These are phyloP conservation scores for Curvularia eragrostidis DNA, from an alignment of 2,329 filamentous ascomycete species.

Conservation along the genomic window DNA sequence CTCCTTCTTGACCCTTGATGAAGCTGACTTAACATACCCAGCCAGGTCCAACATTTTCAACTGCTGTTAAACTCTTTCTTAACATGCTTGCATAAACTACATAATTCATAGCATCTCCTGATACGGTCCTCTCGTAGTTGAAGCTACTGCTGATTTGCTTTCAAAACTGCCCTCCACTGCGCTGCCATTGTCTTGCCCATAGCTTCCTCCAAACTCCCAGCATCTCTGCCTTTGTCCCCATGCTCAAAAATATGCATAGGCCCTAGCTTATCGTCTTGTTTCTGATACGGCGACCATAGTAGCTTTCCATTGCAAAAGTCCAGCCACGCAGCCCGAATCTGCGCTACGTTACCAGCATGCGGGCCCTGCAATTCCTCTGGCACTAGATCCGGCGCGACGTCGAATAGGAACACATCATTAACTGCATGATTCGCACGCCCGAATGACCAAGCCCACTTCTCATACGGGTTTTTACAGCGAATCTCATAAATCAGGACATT, in stretches of 20 bases:
- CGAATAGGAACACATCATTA: not conserved
- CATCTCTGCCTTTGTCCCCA: not conserved
- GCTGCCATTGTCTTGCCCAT: not conserved
- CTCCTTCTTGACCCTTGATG: too few species aligned
- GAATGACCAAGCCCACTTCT: not conserved
- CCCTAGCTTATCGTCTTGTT: not conserved
- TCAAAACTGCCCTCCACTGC: not conserved
- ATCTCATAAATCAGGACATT: not conserved
- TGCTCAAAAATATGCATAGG: not conserved
- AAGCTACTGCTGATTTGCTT: not conserved
- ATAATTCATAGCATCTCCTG: too few species aligned
- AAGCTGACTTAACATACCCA: too few species aligned
- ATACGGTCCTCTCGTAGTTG: too few species aligned
- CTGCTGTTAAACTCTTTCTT: too few species aligned
- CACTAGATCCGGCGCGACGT: not conserved
- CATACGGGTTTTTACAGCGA: not conserved
- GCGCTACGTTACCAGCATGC: not conserved
- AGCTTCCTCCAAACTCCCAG: not conserved
- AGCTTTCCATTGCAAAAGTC: not conserved
- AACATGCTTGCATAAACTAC: too few species aligned
- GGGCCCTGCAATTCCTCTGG: not conserved
- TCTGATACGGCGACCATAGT: not conserved
- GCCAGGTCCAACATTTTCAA: too few species aligned
- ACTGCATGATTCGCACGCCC: not conserved
- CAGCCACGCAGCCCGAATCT: not conserved